These are phyloP conservation scores for Yamadazyma diddensiae DNA, from an alignment of 1,139 yeast genomes.

Conservation along the genomic window DNA sequence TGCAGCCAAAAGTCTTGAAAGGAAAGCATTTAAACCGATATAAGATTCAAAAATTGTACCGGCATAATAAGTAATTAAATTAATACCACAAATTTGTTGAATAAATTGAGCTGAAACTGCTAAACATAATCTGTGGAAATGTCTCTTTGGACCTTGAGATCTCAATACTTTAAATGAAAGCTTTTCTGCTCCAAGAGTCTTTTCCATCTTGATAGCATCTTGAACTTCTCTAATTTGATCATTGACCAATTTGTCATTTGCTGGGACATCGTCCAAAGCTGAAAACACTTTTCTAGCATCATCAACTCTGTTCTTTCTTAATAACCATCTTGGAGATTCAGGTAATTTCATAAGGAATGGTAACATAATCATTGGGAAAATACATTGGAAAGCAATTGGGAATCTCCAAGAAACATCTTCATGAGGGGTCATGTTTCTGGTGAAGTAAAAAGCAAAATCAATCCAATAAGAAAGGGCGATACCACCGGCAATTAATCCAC, in stretches of 20 bases:
- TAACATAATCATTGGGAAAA: conserved; percentile 31
- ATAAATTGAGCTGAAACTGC: conserved; percentile 46
- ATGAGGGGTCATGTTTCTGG: conserved; percentile 15
- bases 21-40: conserved; percentile 37
- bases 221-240: conserved; percentile 32
- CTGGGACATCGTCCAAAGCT: conserved; percentile 37
- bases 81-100: conserved; percentile 45
- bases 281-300: conserved; percentile 52
- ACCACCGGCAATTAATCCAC: conserved; percentile 37
- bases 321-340: conserved; percentile 52
- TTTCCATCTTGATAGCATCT: conserved; percentile 27
- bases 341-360: conserved; percentile 36
- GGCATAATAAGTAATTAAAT: conserved; percentile 39
- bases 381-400: conserved; percentile 45
- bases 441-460: conserved; percentile 43
- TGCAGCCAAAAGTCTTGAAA: conserved; percentile 36
- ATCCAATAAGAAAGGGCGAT: conserved; percentile 43
- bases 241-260: conserved; percentile 21
- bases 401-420: conserved; percentile 37
- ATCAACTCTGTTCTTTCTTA: conserved; percentile 33
- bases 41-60: conserved; percentile 43
- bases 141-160: conserved; percentile 39
- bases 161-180: conserved; percentile 26
- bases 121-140: conserved; percentile 46
- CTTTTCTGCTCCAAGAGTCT: conserved; percentile 18